These are phyloP conservation scores for Phanerochaete sordida DNA, from an alignment of 768 basidiomycete species.

Conservation along the genomic window DNA sequence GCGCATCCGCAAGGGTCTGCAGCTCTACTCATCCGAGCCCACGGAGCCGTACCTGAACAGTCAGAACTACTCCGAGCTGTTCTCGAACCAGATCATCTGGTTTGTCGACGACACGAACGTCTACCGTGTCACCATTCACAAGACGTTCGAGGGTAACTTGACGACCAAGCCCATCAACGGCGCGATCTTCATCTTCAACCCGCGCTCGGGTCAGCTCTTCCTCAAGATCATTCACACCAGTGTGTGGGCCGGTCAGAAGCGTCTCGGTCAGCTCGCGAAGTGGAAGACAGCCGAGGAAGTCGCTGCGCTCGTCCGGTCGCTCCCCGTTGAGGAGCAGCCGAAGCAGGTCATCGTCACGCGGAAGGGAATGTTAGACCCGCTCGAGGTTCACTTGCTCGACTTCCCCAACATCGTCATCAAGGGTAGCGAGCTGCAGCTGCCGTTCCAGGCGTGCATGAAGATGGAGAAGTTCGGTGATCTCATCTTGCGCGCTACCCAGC, in stretches of 20 bases:
- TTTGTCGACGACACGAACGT: slow-evolving; percentile 99
- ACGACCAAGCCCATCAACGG: slow-evolving; percentile 99
- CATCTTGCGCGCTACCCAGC: slow-evolving; percentile 94
- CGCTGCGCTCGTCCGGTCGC: slow-evolving; percentile 91
- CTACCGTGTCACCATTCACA: slow-evolving; percentile 99
- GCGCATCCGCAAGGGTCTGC: slow-evolving; percentile 97
- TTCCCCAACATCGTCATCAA: slow-evolving; percentile 99
- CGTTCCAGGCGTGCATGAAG: slow-evolving; percentile 99
- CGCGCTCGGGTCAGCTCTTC: slow-evolving; percentile 96
- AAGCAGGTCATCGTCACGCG: slow-evolving; percentile 99
- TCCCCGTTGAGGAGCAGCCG: slow-evolving; percentile 99
- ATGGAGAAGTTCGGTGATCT: slow-evolving; percentile 99
- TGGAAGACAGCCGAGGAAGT: slow-evolving; percentile 99
- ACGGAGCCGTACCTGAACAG: slow-evolving; percentile 99
- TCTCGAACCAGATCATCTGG: slow-evolving; percentile 99
- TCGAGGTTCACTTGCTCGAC: slow-evolving; percentile 98
- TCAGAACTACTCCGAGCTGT: slow-evolving; percentile 94
- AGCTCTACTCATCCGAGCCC: slow-evolving; percentile 97
- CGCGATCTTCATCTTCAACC: slow-evolving; percentile 99
- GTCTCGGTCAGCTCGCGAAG: slow-evolving; percentile 98
- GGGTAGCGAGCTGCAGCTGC: slow-evolving; percentile 94
- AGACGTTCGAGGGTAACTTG: slow-evolving; percentile 99
- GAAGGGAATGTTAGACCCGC: slow-evolving; percentile 98
- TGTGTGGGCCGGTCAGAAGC: slow-evolving; percentile 99
- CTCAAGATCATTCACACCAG: slow-evolving; percentile 99